Evolutionary conservation across 495 filamentous ascomycete species (phyloP).

Genomic region (Penicillium argentinense): DNA sequence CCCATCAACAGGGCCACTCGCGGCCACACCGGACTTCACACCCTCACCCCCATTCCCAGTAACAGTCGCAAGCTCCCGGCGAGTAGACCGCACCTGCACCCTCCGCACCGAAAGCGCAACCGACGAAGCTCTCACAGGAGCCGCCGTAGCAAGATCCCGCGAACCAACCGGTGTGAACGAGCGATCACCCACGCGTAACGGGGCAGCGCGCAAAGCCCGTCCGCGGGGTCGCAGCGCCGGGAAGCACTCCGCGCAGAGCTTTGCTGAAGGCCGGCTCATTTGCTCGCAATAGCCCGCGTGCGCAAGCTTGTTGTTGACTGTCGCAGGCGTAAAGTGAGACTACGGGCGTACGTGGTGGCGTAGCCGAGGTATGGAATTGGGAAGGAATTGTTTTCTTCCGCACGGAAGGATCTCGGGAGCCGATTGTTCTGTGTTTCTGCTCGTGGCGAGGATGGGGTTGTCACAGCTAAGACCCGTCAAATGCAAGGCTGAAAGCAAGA

Average conservation of each 20-base stretch:
- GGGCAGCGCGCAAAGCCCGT: slow-evolving; percentile 7
- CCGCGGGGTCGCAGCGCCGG: slow-evolving; percentile 29
- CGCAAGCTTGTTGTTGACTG: too few species aligned
- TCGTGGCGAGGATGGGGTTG: too few species aligned
- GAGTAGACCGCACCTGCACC: slow-evolving; percentile 7
- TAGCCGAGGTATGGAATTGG: slow-evolving; percentile 27
- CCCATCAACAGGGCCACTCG: slow-evolving; percentile 44
- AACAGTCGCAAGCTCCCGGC: slow-evolving; percentile 20
- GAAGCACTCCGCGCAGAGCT: slow-evolving; percentile 35
- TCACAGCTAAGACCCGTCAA: too few species aligned
- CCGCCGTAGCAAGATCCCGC: too few species aligned
- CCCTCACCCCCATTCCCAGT: slow-evolving; percentile 13
- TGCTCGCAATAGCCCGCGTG: too few species aligned
- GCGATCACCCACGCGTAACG: background rate
- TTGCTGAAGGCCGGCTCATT: slow-evolving; percentile 38
- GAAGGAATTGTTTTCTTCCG: slow-evolving; percentile 24
- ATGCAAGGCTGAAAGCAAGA: background rate
- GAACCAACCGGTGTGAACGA: too few species aligned
- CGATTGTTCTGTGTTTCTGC: too few species aligned
- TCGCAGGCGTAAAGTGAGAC: too few species aligned
- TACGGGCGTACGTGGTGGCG: slow-evolving; percentile 7
- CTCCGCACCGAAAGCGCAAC: too few species aligned
- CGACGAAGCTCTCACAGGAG: too few species aligned
- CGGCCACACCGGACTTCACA: slow-evolving; percentile 2
- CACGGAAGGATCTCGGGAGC: background rate